phyloP scores from a whole-genome alignment of 2,329 filamentous ascomycete species.

The Acephala macrosclerotiorum region DNA sequence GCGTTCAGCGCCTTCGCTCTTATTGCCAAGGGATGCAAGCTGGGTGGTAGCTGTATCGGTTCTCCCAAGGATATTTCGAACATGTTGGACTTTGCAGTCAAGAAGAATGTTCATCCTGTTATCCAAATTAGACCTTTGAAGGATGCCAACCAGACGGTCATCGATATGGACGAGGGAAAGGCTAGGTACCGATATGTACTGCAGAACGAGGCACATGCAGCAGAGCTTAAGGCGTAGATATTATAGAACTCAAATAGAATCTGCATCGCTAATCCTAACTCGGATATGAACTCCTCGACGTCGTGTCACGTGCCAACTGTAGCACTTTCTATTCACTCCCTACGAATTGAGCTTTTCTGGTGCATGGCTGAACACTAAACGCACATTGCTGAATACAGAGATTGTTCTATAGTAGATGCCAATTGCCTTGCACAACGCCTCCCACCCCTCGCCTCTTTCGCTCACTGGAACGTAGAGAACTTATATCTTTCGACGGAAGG shows the following conservation, averaged over 20 bases:
- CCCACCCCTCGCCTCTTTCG: not conserved
- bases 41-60: constrained; percentile 50
- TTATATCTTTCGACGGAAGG: not conserved
- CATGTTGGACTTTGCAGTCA: constrained; percentile 66
- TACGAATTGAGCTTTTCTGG: too few relatives aligned
- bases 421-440: not conserved
- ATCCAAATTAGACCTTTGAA: constrained; percentile 62
- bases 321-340: not conserved
- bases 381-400: not conserved
- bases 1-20: constrained; percentile 61
- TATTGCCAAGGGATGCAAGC: constrained; percentile 60
- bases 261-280: not conserved
- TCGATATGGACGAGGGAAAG: constrained; percentile 65
- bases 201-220: constrained; percentile 49
- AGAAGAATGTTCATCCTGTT: constrained; percentile 65
- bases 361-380: not conserved
- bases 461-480: not conserved
- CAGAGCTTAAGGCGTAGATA: constrained; percentile 19
- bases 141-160: constrained; percentile 62
- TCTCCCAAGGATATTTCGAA: constrained; percentile 62
- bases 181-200: constrained; percentile 58
- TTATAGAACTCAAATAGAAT: not conserved
- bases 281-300: not conserved
- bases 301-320: not conserved
- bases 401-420: not conserved